phyloP scores from a whole-genome alignment of 2,329 filamentous ascomycete genomes.

The Penicillium sp. region DNA sequence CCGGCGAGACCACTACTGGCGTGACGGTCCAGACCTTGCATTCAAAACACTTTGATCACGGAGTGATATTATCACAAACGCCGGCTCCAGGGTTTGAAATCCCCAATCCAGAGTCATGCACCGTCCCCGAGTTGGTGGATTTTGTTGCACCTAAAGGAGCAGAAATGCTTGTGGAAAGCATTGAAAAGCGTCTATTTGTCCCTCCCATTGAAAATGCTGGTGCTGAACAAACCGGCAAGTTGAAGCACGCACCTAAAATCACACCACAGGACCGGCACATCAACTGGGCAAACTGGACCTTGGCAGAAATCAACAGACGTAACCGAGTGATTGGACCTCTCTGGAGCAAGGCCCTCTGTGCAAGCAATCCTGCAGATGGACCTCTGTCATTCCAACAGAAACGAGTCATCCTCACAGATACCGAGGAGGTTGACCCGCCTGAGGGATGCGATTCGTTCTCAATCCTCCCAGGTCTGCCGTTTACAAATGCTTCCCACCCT shows the following conservation, averaged over 20 bases:
- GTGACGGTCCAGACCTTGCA: constrained; percentile 87
- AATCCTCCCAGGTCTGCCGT: constrained; percentile 40
- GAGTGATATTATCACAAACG: constrained; percentile 71
- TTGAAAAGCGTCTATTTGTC: constrained; percentile 65
- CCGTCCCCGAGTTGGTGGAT: constrained; percentile 52
- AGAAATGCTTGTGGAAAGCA: constrained; percentile 65
- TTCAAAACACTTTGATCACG: constrained; percentile 72
- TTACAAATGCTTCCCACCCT: constrained; percentile 31
- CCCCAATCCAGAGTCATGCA: constrained; percentile 48
- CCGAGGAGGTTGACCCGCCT: constrained; percentile 34
- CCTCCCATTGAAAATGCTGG: constrained; percentile 52
- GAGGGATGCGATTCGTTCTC: constrained; percentile 28
- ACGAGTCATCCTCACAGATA: constrained; percentile 40
- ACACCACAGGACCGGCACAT: constrained; percentile 63
- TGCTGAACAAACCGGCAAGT: constrained; percentile 24
- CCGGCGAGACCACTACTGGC: constrained; percentile 62
- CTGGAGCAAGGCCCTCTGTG: constrained; percentile 56
- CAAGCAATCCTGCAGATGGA: constrained; percentile 20
- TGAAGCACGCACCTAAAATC: constrained; percentile 70
- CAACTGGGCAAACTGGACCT: constrained; percentile 57
- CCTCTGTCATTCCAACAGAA: constrained; percentile 29
- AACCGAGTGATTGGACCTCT: constrained; percentile 63
- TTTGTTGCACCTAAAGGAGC: constrained; percentile 66
- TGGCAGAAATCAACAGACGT: constrained; percentile 56
- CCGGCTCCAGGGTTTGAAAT: constrained; percentile 57